These are phyloP conservation scores for Selaginella tamariscina DNA, from an alignment of 75 land plant genomes.

Conservation along the genomic window DNA sequence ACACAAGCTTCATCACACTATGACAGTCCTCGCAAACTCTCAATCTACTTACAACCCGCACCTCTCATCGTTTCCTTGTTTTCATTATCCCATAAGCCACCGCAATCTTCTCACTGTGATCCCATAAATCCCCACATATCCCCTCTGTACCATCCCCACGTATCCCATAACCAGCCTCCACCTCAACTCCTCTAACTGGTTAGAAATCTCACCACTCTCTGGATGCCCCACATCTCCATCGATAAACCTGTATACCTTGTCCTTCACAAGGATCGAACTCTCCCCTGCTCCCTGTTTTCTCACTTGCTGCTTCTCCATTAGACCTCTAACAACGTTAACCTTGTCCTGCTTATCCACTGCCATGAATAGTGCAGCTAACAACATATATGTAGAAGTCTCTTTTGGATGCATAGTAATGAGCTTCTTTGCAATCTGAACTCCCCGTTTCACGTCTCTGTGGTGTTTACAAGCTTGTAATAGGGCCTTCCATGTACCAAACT, in stretches of 20 bases:
- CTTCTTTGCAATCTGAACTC: not conserved
- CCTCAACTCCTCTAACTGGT: not conserved
- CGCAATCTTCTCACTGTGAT: not conserved
- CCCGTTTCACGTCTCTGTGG: not conserved
- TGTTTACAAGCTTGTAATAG: not conserved
- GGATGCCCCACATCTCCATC: conserved; percentile 20
- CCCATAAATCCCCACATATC: not conserved
- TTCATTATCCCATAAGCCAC: not conserved
- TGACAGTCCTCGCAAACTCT: not conserved
- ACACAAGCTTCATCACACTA: too few species aligned
- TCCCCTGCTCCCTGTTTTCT: conserved; percentile 16
- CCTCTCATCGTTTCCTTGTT: not conserved
- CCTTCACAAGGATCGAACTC: conserved; percentile 27
- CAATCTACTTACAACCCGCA: not conserved
- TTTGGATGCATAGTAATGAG: not conserved
- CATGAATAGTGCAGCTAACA: not conserved
- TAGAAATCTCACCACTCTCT: not conserved
- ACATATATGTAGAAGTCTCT: not conserved
- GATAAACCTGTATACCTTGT: conserved; percentile 21
- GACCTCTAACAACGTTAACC: not conserved
- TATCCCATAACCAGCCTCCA: not conserved
- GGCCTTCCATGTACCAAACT: not conserved
- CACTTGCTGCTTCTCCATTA: not conserved
- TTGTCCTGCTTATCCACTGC: not conserved
- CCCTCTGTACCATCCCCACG: not conserved